Percentiles rank a stretch among this genome's conserved stretches.
phyloP scores from a whole-genome alignment of 192 early-diverging fungal genomes.

The Entomortierella chlamydospora region DNA sequence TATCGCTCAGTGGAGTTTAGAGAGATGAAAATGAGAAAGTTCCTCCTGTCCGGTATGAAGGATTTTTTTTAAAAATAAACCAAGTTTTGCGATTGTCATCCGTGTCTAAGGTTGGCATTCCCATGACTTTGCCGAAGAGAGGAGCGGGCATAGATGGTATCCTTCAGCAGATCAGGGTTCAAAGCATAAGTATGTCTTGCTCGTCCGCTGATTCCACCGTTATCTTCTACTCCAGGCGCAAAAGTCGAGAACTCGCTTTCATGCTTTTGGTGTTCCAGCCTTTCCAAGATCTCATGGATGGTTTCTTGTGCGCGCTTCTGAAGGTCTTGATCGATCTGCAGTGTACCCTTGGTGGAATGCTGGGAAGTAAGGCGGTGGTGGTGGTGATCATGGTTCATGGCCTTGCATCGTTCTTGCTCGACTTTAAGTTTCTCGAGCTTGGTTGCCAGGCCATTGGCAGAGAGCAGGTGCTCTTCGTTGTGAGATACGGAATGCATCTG shows the following conservation, averaged over 20 bases:
- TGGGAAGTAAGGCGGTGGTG: background rate
- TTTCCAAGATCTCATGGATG: slow-evolving; percentile 24
- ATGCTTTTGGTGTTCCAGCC: slow-evolving; percentile 9
- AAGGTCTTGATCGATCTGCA: slow-evolving; percentile 3
- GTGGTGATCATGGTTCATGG: background rate
- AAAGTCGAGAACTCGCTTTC: background rate
- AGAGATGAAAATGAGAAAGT: no score
- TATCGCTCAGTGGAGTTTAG: no score
- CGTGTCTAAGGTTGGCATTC: slow-evolving; percentile 26
- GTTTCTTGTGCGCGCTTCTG: slow-evolving; percentile 19
- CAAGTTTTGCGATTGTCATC: no score
- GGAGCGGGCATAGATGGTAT: background rate
- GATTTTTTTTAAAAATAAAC: no score
- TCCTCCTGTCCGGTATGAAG: no score
- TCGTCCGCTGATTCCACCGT: slow-evolving; percentile 1
- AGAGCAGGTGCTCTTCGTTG: slow-evolving; percentile 2
- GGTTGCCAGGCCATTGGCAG: slow-evolving; percentile 6
- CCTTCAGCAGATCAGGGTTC: slow-evolving; percentile 13
- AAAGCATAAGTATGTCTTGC: background rate
- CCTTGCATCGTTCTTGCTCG: background rate
- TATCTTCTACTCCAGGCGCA: slow-evolving; percentile 16
- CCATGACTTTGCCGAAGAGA: slow-evolving; percentile 22
- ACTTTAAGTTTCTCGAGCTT: slow-evolving; percentile 7
- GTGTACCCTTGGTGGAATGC: background rate
- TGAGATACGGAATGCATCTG: background rate